phyloP scores from a whole-genome alignment of 768 basidiomycete species.

The Fomitopsis pulvina region DNA sequence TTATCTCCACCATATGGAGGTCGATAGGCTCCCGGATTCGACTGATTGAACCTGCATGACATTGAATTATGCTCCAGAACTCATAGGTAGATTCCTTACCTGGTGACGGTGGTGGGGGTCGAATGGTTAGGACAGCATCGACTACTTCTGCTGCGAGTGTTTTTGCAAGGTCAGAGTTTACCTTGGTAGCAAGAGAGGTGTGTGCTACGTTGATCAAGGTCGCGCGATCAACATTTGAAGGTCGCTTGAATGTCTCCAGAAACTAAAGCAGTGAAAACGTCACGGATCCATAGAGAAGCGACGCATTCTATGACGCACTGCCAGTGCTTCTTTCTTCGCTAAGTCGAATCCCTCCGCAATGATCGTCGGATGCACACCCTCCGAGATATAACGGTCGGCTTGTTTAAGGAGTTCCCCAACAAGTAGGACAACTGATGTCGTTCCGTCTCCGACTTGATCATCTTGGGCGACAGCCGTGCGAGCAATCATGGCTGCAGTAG shows the following conservation, averaged over 20 bases:
- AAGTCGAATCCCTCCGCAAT: conserved; percentile 94
- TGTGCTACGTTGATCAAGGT: conserved; percentile 90
- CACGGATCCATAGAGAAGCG: conserved; percentile 5
- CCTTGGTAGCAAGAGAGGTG: conserved; percentile 94
- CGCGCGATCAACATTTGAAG: conserved; percentile 74
- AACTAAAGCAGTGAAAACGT: conserved; percentile 51
- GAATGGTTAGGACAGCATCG: conserved; percentile 89
- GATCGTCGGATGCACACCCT: conserved; percentile 97
- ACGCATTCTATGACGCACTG: conserved; percentile 40
- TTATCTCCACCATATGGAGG: conserved; percentile 98
- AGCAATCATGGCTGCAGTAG: conserved; percentile 98
- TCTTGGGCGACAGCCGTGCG: conserved; percentile 98
- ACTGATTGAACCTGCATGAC: conserved; percentile 40
- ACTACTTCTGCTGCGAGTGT: conserved; percentile 89
- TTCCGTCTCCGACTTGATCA: conserved; percentile 98
- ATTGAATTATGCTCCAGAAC: conserved; percentile 16
- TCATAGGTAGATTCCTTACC: conserved; percentile 32
- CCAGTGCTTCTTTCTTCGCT: conserved; percentile 92
- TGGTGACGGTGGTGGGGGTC: conserved; percentile 55
- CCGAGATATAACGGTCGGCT: conserved; percentile 94
- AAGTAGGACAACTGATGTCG: conserved; percentile 92
- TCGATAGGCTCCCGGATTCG: conserved; percentile 88
- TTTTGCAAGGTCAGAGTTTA: conserved; percentile 75
- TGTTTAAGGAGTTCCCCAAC: conserved; percentile 96
- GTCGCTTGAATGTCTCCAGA: conserved; percentile 83